These are phyloP conservation scores for Ascoidea tarda DNA, from an alignment of 805 yeast genomes.

Conservation along the genomic window DNA sequence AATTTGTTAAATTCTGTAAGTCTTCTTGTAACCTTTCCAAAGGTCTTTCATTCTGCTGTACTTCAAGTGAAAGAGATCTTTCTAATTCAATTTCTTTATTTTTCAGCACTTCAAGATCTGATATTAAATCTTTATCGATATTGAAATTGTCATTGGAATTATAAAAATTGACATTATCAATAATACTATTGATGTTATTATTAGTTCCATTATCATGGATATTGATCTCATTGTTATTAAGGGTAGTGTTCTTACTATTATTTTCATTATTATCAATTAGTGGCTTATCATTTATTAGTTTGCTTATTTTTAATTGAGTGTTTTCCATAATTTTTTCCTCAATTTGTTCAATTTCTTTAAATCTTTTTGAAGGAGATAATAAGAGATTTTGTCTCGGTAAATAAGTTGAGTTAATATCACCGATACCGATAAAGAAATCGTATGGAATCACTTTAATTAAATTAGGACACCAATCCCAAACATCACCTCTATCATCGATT, in stretches of 20 bases:
- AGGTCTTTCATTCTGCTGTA: slow-evolving; percentile 73
- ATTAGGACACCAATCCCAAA: slow-evolving; percentile 95
- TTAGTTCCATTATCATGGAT: background rate
- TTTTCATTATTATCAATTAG: background rate
- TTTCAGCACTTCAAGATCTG: slow-evolving; percentile 17
- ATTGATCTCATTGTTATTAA: background rate
- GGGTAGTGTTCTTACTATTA: background rate
- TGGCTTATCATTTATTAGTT: background rate
- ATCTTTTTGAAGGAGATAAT: slow-evolving; percentile 48
- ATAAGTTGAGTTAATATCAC: slow-evolving; percentile 90
- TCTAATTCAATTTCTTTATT: slow-evolving; percentile 39
- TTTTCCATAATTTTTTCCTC: slow-evolving; percentile 24
- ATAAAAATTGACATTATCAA: background rate
- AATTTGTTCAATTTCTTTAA: slow-evolving; percentile 40
- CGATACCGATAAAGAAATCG: slow-evolving; percentile 92
- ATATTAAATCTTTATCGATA: too few species aligned
- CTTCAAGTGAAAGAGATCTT: slow-evolving; percentile 58
- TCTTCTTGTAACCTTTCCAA: slow-evolving; percentile 67
- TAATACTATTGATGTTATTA: too few species aligned
- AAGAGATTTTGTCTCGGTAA: slow-evolving; percentile 61
- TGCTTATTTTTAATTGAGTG: too few species aligned
- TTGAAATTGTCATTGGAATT: background rate
- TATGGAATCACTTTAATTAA: slow-evolving; percentile 88
- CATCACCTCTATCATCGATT: slow-evolving; percentile 96
- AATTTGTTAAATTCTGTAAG: slow-evolving; percentile 12